These are phyloP conservation scores for Neospora caninum DNA, from an alignment of 169 alveolate species.

Conservation along the genomic window DNA sequence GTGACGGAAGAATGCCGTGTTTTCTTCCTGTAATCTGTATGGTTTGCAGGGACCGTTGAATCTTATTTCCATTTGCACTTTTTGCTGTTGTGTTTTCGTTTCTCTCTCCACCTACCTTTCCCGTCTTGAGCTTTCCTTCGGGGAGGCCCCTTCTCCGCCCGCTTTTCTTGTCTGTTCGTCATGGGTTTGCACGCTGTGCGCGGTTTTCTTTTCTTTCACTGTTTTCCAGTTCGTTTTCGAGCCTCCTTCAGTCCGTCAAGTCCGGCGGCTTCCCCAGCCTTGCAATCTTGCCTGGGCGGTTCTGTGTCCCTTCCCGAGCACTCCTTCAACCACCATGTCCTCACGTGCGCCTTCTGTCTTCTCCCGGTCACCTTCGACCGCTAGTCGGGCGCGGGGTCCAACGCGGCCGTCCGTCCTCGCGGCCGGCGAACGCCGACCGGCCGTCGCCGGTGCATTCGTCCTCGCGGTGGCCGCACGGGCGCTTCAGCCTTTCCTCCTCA, in stretches of 20 bases:
- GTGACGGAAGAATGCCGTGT: no score
- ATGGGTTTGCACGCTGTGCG: neutral
- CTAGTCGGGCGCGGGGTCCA: constrained; percentile 15
- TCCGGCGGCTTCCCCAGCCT: neutral
- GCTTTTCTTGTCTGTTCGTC: neutral
- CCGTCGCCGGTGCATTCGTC: constrained; percentile 44
- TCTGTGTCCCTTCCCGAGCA: neutral
- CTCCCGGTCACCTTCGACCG: neutral
- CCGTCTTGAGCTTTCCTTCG: no score
- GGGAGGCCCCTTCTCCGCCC: no score
- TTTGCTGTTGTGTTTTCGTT: no score
- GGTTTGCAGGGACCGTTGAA: no score
- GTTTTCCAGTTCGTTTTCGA: neutral
- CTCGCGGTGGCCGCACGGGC: constrained; percentile 52
- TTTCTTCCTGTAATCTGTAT: no score
- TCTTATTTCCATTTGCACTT: no score
- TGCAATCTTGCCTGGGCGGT: constrained; percentile 5
- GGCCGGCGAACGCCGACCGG: neutral
- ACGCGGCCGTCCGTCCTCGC: neutral
- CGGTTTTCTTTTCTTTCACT: neutral
- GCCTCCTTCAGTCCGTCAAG: neutral
- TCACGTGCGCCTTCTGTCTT: neutral
- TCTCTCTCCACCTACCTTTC: no score
- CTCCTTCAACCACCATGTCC: neutral
- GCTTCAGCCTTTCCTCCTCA: constrained; percentile 54